Percentiles rank a stretch among this genome's conserved stretches.
Conservation (phyloP, 768 basidiomycete species). For the Agaricus subrufescens region DNA sequence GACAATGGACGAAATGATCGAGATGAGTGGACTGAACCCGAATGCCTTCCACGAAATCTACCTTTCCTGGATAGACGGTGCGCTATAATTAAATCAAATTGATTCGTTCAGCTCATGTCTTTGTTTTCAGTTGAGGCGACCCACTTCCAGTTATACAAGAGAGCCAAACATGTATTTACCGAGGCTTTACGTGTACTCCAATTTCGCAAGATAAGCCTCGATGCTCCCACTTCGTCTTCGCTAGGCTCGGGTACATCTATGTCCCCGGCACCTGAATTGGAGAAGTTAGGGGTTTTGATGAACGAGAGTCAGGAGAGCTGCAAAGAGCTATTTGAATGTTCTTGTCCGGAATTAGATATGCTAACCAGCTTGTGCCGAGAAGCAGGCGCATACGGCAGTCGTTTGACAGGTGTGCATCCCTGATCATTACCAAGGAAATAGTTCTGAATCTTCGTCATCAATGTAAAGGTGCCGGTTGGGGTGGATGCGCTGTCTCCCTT, state of each 20-base stretch:
- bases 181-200: conserved; percentile 80
- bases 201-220: conserved; percentile 67
- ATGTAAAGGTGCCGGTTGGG: conserved; percentile 78
- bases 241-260: no score
- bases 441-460: not conserved
- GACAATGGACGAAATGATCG: conserved; percentile 71
- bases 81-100: conserved; percentile 17
- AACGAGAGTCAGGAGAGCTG: conserved; percentile 76
- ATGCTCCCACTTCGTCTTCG: conserved; percentile 10
- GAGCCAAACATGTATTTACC: conserved; percentile 74
- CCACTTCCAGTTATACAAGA: conserved; percentile 78
- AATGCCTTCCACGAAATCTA: conserved; percentile 61
- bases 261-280: conserved; percentile 21
- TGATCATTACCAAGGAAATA: not conserved
- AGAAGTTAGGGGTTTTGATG: conserved; percentile 67
- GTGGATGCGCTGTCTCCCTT: conserved; percentile 83
- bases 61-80: conserved; percentile 77
- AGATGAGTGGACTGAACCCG: conserved; percentile 51
- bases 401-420: conserved; percentile 63
- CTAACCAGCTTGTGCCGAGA: conserved; percentile 58
- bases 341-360: conserved; percentile 72
- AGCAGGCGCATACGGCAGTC: conserved; percentile 75
- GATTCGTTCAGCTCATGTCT: conserved; percentile 6
- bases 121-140: conserved; percentile 62
- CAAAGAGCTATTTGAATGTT: conserved; percentile 66